Evolutionary conservation across 192 early-diverging fungal species (phyloP), one percentile per base, ranked within the genome.

Genomic region (Chytriomyces sp.): DNA sequence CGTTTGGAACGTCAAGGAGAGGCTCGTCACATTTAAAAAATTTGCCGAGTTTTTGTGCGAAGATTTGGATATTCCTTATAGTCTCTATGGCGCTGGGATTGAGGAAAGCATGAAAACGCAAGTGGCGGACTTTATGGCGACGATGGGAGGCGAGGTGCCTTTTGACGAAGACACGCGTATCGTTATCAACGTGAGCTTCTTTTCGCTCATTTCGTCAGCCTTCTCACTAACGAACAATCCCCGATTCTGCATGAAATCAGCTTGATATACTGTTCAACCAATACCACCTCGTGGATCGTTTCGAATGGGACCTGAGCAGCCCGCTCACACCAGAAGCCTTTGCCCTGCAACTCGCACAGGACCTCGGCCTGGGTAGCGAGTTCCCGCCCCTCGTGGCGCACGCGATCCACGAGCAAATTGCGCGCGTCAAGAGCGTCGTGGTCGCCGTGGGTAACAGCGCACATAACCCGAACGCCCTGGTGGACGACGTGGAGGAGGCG

Each of bases 241-340:
- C 5, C 33, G 31, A 10, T 33, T 28, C 28, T 19, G 8, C 39
- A n/a, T n/a, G n/a, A n/a, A n/a, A n/a, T n/a, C n/a, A 75, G 66
- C 67, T 76, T 36, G 74, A 76, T 52, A 41, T 76, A 22, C 74
- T 59, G 8, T 67, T 76, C 58, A 70, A 40, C 61, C 59, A 58
- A 31, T 67, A 59, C 49, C 56, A 58, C 36, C 41, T 61, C 14
- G 17, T 59, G 19, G 96, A 98, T 75, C 86, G 89, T 8, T 90
- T 98, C 67, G 94, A 96, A 83, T 98, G 96, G 96, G 93, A 95
- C 53, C 82, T 96, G 19, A 84, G 80, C 25, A 84, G 88, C 31
- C 77, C 85, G 52, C 22, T 75, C 26, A 64, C 76, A 44, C 93
- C 93, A 2, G 93, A 93, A 68, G 87, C 85, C 31, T 94, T 94